Evolutionary conservation across 805 yeast species (phyloP).

Genomic region (Candida jianshihensis): DNA sequence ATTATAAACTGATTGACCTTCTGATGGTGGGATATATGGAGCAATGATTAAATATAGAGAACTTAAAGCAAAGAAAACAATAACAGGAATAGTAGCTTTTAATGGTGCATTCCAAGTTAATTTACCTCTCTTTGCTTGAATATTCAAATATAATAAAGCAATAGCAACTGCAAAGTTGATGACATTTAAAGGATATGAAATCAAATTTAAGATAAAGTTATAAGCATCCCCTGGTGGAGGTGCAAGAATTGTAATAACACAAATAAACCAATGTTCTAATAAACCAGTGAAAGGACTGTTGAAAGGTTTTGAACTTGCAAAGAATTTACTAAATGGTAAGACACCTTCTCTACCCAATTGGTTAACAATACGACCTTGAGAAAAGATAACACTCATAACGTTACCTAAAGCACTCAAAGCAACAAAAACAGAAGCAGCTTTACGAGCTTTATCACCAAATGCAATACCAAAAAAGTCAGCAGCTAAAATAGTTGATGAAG

Average conservation of each 20-base stretch:
- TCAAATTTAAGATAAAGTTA: slow-evolving; percentile 71
- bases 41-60: slow-evolving; percentile 66
- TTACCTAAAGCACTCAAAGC: slow-evolving; percentile 80
- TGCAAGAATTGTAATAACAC: slow-evolving; percentile 66
- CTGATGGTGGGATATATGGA: slow-evolving; percentile 71
- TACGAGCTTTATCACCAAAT: slow-evolving; percentile 62
- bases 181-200: slow-evolving; percentile 75
- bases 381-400: slow-evolving; percentile 70
- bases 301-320: slow-evolving; percentile 67
- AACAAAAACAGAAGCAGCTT: slow-evolving; percentile 71
- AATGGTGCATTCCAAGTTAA: slow-evolving; percentile 67
- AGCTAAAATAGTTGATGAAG: slow-evolving; percentile 66
- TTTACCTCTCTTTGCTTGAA: slow-evolving; percentile 42
- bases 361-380: slow-evolving; percentile 77
- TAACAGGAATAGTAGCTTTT: slow-evolving; percentile 57
- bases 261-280: slow-evolving; percentile 69
- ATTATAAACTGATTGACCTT: slow-evolving; percentile 62
- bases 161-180: slow-evolving; percentile 59
- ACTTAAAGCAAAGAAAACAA: slow-evolving; percentile 54
- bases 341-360: slow-evolving; percentile 79
- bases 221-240: slow-evolving; percentile 88
- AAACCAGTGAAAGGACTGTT: slow-evolving; percentile 68
- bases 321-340: slow-evolving; percentile 65
- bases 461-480: slow-evolving; percentile 69
- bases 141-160: slow-evolving; percentile 55